Base-by-base conservation (phyloP, 73 alveolate species). In the Uronychia binucleata region DNA sequence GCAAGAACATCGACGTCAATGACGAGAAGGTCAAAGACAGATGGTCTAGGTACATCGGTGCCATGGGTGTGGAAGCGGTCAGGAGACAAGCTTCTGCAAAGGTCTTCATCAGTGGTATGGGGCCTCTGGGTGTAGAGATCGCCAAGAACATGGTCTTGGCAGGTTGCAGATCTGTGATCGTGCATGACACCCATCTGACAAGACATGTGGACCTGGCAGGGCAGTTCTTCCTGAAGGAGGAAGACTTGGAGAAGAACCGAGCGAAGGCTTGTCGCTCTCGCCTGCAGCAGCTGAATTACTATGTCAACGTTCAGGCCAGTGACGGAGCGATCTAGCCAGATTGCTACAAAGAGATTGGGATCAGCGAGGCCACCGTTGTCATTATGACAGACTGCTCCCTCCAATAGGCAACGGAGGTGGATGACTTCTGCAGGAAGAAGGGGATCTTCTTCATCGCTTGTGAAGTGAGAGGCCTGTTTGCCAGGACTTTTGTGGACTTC, bases 31-130 rank as follows among this genome's bases (percentile, higher is more conserved):
- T 96, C 29, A 94, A 94, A 86, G 99, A 97, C 86, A 91, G 99
- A 89, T 97, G 98, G 98, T 87, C 97, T 57, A 88, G 99, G 86
- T 97, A 97, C 90, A 97, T 97, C 30, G 99, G 99, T 13, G 99
- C 99, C 14, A 93, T 97, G 98, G 99, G 99, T 5, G 88, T 97
- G 74, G 99, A 97, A 74, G 99, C 99, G 8, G 99, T 97, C 0
- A 92, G 93, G 14, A 94, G 96, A 77, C 97, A 96, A 92, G 95
- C 98, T 35, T 89, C 95, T 84, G 84, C 98, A 26, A 91, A 89
- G 57, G 88, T 97, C 28, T 91, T 96, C 82, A 67, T 97, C 28
- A 80, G 93, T 26, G 99, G 99, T 0, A 88, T 96, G 0, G 99
- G 99, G 0, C 95, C 98, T 1, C 82, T 97, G 33, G 99, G 99